Conservation (phyloP, 331 rosid species). For the Cydonia oblonga region DNA sequence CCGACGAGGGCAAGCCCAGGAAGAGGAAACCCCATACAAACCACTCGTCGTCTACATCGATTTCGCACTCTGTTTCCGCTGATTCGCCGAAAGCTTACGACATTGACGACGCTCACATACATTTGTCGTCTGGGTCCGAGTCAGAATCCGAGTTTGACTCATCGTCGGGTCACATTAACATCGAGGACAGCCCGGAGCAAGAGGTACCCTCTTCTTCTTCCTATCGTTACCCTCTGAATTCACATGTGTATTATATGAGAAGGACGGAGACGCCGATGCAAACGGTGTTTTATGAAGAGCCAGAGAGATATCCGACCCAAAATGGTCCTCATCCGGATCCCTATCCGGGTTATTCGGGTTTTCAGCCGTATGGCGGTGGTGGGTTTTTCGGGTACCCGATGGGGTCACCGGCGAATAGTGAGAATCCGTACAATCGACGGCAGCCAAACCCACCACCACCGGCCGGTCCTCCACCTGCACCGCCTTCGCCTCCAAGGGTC, state of each 20-base stretch:
- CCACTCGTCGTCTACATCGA: conserved; percentile 45
- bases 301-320: conserved; percentile 30
- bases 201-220: conserved; percentile 15
- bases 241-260: conserved; percentile 48
- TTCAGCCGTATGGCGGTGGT: conserved; percentile 18
- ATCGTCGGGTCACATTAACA: conserved; percentile 49
- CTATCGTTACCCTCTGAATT: conserved; percentile 3
- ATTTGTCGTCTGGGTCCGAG: conserved; percentile 55
- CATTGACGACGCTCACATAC: conserved; percentile 44
- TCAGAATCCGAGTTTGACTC: conserved; percentile 48
- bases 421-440: conserved; percentile 16
- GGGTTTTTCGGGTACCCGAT: conserved; percentile 51
- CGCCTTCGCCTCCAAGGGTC: conserved; percentile 82
- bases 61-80: conserved; percentile 24
- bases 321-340: conserved; percentile 38
- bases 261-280: conserved; percentile 43
- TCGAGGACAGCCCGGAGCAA: conserved; percentile 34
- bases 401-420: conserved; percentile 29
- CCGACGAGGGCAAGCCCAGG: conserved; percentile 47
- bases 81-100: conserved; percentile 20
- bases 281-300: conserved; percentile 44
- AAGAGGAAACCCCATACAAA: conserved; percentile 14
- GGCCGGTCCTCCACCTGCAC: conserved; percentile 42
- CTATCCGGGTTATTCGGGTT: conserved; percentile 26
- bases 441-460: conserved; percentile 19